Base-by-base conservation (phyloP, 805 yeast species). In the Lipomyces sp. region DNA sequence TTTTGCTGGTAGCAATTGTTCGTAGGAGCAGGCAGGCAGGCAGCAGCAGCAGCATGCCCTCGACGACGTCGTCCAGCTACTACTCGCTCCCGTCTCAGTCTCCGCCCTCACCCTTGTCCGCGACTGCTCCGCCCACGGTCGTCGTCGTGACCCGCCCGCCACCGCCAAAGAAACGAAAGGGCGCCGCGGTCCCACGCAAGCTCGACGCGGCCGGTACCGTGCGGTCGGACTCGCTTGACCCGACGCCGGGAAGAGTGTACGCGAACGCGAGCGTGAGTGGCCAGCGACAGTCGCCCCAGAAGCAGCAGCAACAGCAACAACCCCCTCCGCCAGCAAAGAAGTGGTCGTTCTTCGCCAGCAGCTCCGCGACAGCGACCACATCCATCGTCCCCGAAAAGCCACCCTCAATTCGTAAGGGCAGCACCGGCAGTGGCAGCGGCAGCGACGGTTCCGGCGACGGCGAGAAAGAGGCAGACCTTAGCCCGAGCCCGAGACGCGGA, bases 41-140 rank as follows among this genome's bases (percentile, higher is more conserved):
- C n/a, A n/a, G n/a, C n/a, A n/a, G n/a, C n/a, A n/a, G n/a, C n/a
- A n/a, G n/a, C n/a, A 26, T 26, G 29, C 29, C 16, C 10, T n/a
- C 41, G 23, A 37, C 45, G 34, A 16, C 36, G 21, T 32, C 44
- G 23, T 44, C 49, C 29, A 34, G 44, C 2, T 53, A 53, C 42
- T 45, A 38, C 37, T 49, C 57, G 29, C 43, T 53, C n/a, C 54
- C 57, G 19, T 49, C 57, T 2, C 38, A 23, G 31, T 43, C 53
- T 13, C 57, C 57, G 33, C 54, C 57, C 19, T 29, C 22, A 35
- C 39, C 39, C 11, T 18, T 13, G 23, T 26, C 38, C 33, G 23
- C 26, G 36, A 4, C 48, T 16, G 4, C 43, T 32, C 37, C 21
- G 14, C 18, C 41, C 32, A 14, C 38, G 19, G 10, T 10, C n/a